Evolutionary conservation across 208 protist species (phyloP), one percentile per base, ranked within the genome.

Genomic region (Kentomonas sorsogonicus): DNA sequence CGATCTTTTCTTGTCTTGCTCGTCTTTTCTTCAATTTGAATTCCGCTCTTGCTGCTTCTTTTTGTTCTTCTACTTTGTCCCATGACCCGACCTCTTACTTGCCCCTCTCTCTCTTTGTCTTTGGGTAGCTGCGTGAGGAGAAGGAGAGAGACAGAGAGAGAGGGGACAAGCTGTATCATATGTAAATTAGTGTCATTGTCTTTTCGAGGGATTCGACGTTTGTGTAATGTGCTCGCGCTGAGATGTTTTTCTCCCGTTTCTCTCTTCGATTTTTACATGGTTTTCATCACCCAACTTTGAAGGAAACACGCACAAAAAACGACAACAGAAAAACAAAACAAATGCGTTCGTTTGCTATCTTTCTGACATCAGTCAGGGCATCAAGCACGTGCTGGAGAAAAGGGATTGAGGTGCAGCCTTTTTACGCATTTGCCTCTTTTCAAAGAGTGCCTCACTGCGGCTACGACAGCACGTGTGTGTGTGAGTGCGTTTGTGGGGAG

Each of bases 171-270:
- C n/a, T n/a, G n/a, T n/a, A n/a, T n/a, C n/a, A 55, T 55, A 10
- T 26, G 39, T 40, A 39, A 15, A 4, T 25, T 61, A 31, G 30
- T 60, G 33, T 56, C 54, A 26, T 27, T 51, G 18, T 48, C 27
- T 66, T 44, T 25, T 62, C 25, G 10, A 43, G 22, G 56, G 18
- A 20, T 62, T 26, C 46, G 15, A 40, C 48, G 5, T 26, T 43
- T 48, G 36, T 44, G 36, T 69, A 46, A 40, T 45, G 34, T 56
- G 27, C 3, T 41, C 18, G 38, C 3, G 38, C n/a, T n/a, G n/a
- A n/a, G n/a, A n/a, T n/a, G n/a, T n/a, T n/a, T n/a, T n/a, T n/a
- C n/a, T n/a, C n/a, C n/a, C n/a, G n/a, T n/a, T n/a, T n/a, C n/a
- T n/a, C n/a, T 36, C 33, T 5, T 36, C 33, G 33, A 5, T 36